Evolutionary conservation across 2,329 filamentous ascomycete species (phyloP), one percentile per base, ranked within the genome.

Genomic region (Corynespora cassiicola): DNA sequence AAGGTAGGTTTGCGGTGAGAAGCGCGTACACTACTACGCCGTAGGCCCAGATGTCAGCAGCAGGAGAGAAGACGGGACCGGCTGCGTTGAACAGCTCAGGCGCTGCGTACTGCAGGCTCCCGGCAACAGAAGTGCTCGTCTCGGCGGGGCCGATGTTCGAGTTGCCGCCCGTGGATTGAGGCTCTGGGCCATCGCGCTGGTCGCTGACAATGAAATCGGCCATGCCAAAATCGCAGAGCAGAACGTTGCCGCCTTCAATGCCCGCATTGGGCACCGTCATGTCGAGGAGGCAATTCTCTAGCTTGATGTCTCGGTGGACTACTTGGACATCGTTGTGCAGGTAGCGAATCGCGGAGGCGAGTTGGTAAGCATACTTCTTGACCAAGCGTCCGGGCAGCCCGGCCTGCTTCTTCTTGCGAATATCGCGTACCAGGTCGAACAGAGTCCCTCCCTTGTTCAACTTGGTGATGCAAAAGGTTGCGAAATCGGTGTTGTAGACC

Each of bases 181-280:
- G 76, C 43, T 77, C 76, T 7, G 75, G 74, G 6, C 68, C 65
- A 17, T 72, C 71, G 15, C 75, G 75, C 42, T 75, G 74, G 44
- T 82, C 81, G 39, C 71, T 76, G 15, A 76, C 74, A 47, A 86
- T 76, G 70, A 84, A 86, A 58, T 86, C 83, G 9, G 84, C 82
- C 72, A 87, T 83, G 31, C 84, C 84, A 56, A 87, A 87, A 58
- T 87, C 84, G 62, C 82, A 86, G 5, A 87, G 73, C 4, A 84
- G 76, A 6, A 87, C 57, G 22, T 77, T 76, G 7, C 80, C 81
- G 11, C 77, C 75, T 23, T 77, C 70, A 1, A 62, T 64, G 7
- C 73, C 73, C 5, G 76, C 73, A 6, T 74, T 60, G 3, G 72
- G 67, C 5, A 68, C 68, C 12, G 76, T 69, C 48, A 79, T 76